Conservation (phyloP, 1,284 basidiomycete genomes). For the Papiliotrema terrestris region DNA sequence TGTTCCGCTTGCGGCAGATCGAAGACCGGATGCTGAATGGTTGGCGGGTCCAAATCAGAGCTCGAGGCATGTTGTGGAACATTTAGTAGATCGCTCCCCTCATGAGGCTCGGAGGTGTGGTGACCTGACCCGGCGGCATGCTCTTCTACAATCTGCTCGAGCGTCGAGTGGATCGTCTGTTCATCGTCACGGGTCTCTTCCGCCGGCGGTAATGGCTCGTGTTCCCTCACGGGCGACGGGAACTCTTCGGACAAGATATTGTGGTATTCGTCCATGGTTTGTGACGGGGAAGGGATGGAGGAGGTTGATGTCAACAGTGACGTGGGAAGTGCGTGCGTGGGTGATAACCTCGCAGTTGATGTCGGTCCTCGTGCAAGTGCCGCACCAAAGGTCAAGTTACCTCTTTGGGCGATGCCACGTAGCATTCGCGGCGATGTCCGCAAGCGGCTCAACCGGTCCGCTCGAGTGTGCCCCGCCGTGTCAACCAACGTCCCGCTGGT, state of each 20-base stretch:
- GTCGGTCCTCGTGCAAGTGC: background rate
- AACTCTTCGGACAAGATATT: slow-evolving; percentile 7
- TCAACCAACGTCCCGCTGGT: no score
- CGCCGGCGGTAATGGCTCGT: background rate
- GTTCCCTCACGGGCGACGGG: background rate
- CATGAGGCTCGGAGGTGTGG: no score
- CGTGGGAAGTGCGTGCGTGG: background rate
- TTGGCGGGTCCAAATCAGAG: no score
- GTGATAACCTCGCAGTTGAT: background rate
- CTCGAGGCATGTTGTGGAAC: no score
- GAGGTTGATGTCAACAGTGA: background rate
- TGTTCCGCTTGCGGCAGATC: no score
- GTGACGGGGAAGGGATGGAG: background rate
- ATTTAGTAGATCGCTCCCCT: no score
- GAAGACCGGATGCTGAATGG: no score
- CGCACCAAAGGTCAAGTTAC: background rate
- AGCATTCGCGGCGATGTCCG: background rate
- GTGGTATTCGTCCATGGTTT: slow-evolving; percentile 5
- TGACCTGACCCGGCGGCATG: no score
- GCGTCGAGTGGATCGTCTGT: background rate
- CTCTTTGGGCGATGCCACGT: background rate
- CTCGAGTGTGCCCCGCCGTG: no score
- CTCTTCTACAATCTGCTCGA: background rate
- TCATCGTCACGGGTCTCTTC: background rate
- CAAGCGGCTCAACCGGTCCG: background rate